Conservation (phyloP, 805 yeast genomes). For the Saturnispora saitoi region DNA sequence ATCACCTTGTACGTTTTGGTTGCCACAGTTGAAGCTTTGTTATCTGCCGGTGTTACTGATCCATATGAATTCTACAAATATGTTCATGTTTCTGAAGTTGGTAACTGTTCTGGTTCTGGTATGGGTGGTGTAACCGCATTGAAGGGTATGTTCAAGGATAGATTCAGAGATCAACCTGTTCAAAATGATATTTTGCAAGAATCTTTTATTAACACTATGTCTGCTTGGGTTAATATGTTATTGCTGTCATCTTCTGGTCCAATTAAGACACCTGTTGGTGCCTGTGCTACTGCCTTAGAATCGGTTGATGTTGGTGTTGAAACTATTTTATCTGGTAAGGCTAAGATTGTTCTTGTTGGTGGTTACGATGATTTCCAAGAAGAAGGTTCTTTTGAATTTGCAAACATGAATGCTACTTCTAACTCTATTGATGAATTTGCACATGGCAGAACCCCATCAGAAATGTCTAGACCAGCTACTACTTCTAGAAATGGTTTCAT, state of each 20-base stretch:
- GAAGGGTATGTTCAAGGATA: conserved; percentile 95
- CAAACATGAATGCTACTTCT: conserved; percentile 97
- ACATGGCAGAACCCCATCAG: conserved; percentile 95
- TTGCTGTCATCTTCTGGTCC: conserved; percentile 97
- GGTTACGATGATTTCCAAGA: conserved; percentile 99
- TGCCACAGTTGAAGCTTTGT: conserved; percentile 89
- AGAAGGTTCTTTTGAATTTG: conserved; percentile 97
- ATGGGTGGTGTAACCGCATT: conserved; percentile 99
- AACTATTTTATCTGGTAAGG: conserved; percentile 87
- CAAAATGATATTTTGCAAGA: conserved; percentile 97
- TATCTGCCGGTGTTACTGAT: conserved; percentile 92
- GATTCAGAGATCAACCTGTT: conserved; percentile 87
- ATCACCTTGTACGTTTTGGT: conserved; percentile 89
- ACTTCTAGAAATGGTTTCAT: conserved; percentile 95
- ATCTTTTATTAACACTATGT: conserved; percentile 97
- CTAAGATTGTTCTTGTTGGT: conserved; percentile 94
- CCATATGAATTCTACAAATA: conserved; percentile 98
- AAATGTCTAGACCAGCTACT: conserved; percentile 98
- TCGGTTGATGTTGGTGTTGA: conserved; percentile 95
- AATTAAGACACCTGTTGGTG: conserved; percentile 98
- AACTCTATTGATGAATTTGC: conserved; percentile 80
- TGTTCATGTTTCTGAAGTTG: conserved; percentile 96
- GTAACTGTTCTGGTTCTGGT: conserved; percentile 99
- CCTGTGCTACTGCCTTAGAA: conserved; percentile 98
- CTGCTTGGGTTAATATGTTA: conserved; percentile 99